These are phyloP conservation scores for Yamagishiella unicocca DNA, from an alignment of 139 green algal genomes.

Conservation along the genomic window DNA sequence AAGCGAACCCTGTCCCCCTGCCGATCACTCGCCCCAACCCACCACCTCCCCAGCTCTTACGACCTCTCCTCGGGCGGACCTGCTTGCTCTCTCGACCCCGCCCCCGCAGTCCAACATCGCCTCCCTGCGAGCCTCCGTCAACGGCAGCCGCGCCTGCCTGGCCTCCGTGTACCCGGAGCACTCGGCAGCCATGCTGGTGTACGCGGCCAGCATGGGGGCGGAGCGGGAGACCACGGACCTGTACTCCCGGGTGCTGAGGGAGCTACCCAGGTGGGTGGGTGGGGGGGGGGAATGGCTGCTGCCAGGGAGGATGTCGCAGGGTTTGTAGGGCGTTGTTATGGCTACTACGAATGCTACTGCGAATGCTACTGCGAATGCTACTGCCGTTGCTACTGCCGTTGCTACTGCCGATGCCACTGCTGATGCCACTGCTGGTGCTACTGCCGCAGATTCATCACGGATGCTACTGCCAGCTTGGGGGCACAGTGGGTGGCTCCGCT, in stretches of 20 bases:
- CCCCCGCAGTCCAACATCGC: conserved; percentile 22
- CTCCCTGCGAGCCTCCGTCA: conserved; percentile 6
- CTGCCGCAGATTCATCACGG: neutral
- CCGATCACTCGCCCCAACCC: too few relatives aligned
- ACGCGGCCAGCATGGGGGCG: conserved; percentile 26
- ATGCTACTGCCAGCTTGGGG: conserved; percentile 1
- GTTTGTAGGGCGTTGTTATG: too few relatives aligned
- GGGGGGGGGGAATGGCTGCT: too few relatives aligned
- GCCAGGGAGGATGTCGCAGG: too few relatives aligned
- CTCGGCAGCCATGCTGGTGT: conserved; percentile 21
- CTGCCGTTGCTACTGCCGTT: too few relatives aligned
- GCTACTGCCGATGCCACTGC: too few relatives aligned
- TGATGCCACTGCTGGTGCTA: too few relatives aligned
- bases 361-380: too few relatives aligned
- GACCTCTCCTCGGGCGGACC: too few relatives aligned
- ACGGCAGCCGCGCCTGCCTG: conserved; percentile 5
- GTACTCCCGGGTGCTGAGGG: conserved; percentile 23
- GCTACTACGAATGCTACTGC: too few relatives aligned
- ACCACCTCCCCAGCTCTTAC: too few relatives aligned
- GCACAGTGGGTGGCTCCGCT: conserved; percentile 5
- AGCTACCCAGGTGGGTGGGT: conserved; percentile 26
- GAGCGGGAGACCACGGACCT: neutral
- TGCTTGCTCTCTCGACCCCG: neutral
- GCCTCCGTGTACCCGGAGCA: conserved; percentile 19
- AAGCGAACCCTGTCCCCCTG: too few relatives aligned